Conservation (phyloP, 495 filamentous ascomycete species). For the Aspergillus saccharolyticus region DNA sequence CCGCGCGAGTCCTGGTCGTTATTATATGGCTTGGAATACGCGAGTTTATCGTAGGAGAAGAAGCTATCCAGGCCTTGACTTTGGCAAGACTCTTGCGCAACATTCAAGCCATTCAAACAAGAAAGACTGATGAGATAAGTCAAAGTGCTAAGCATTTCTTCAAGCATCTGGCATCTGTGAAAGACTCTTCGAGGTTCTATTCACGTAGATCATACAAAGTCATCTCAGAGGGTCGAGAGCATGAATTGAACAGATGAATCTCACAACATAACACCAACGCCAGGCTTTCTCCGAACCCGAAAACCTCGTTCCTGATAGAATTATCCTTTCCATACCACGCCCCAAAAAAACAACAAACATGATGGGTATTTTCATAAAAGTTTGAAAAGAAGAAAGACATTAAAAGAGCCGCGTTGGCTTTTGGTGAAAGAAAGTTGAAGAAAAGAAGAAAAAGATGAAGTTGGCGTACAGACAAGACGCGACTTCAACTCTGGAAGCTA, state of each 20-base stretch:
- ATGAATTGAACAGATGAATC: slow-evolving; percentile 8
- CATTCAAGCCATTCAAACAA: no score
- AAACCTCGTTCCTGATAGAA: not conserved
- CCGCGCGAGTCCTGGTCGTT: no score
- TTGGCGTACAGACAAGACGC: not conserved
- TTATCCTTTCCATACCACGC: not conserved
- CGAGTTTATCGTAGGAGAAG: no score
- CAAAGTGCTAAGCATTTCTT: no score
- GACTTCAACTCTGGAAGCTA: slow-evolving; percentile 57
- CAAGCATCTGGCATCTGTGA: no score
- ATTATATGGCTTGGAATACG: no score
- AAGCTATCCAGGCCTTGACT: no score
- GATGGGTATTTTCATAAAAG: not conserved
- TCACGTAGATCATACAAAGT: no score
- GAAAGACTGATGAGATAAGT: no score
- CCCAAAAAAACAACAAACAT: not conserved
- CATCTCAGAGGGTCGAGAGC: no score
- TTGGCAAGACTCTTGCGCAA: no score
- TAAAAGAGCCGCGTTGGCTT: not conserved
- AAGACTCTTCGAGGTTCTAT: no score
- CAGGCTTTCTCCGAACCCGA: not conserved
- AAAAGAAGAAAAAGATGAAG: slow-evolving; percentile 6
- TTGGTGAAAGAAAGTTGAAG: slow-evolving; percentile 8
- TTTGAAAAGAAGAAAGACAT: not conserved
- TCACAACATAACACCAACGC: not conserved